Percentiles rank a stretch among this genome's conserved stretches.
These are phyloP conservation scores for Acanthamoeba royreba DNA, from an alignment of 208 protist genomes.

Conservation along the genomic window DNA sequence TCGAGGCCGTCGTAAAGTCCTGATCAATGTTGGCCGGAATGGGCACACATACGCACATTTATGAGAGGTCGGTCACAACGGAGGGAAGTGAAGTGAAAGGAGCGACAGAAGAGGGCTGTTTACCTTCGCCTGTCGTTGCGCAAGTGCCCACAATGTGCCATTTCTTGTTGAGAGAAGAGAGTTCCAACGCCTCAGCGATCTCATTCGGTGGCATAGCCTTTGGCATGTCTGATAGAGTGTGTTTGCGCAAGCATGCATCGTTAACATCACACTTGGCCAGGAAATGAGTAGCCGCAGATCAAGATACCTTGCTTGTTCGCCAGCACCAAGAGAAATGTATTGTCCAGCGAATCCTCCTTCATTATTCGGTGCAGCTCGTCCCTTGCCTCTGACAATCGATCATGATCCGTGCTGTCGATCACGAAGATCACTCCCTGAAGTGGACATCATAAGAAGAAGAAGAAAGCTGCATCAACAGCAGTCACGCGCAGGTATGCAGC, in stretches of 20 bases:
- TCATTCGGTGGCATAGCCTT: conserved; percentile 83
- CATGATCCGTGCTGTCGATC: conserved; percentile 81
- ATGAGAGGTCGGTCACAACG: not conserved
- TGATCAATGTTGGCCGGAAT: not conserved
- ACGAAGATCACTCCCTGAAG: conserved; percentile 83
- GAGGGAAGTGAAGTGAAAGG: not conserved
- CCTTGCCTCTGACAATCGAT: conserved; percentile 76
- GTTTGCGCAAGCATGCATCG: not conserved
- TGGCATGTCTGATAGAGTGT: conserved; percentile 76
- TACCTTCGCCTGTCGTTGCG: conserved; percentile 20
- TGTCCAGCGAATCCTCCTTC: conserved; percentile 80
- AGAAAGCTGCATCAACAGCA: too few species aligned
- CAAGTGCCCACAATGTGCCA: conserved; percentile 55
- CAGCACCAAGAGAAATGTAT: conserved; percentile 77
- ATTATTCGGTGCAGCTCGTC: conserved; percentile 79
- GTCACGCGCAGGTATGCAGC: too few species aligned
- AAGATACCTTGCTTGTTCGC: conserved; percentile 84
- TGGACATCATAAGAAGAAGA: not conserved
- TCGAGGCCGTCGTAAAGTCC: not conserved
- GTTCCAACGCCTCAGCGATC: conserved; percentile 82
- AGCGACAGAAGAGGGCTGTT: not conserved
- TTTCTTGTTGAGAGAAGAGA: conserved; percentile 57
- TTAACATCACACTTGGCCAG: not conserved
- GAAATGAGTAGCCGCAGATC: not conserved
- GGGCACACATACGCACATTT: not conserved